Conservation (phyloP, 176 grass and related monocot genomes). For the Zoysia pacifica region DNA sequence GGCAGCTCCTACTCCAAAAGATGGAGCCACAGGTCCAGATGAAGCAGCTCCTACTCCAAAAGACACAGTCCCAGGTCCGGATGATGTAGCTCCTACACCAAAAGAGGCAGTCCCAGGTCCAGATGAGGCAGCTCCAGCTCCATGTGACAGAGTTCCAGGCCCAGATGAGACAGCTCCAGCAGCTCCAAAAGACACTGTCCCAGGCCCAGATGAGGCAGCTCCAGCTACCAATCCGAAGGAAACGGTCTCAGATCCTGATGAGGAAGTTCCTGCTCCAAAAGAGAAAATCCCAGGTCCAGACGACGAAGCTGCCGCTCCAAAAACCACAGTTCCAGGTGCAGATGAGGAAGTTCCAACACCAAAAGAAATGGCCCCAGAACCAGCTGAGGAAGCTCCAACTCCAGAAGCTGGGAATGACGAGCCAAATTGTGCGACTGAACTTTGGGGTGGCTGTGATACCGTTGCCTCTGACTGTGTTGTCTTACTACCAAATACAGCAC, state of each 20-base stretch:
- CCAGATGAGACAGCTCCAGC: constrained; percentile 32
- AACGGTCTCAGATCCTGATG: constrained; percentile 23
- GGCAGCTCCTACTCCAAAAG: constrained; percentile 35
- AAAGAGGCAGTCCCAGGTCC: constrained; percentile 30
- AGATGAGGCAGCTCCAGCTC: constrained; percentile 32
- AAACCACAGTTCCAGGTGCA: background rate
- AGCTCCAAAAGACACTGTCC: constrained; percentile 8
- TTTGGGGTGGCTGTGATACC: constrained; percentile 31
- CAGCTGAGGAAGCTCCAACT: constrained; percentile 26
- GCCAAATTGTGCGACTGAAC: constrained; percentile 40
- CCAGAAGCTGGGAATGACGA: constrained; percentile 37
- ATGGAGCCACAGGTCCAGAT: constrained; percentile 22
- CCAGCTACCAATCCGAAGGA: constrained; percentile 34
- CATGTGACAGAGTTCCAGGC: constrained; percentile 15
- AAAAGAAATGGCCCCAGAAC: constrained; percentile 32
- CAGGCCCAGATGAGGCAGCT: constrained; percentile 31
- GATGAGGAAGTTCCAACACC: constrained; percentile 23
- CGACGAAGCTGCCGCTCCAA: background rate
- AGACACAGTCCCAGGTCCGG: constrained; percentile 28
- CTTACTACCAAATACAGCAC: constrained; percentile 42
- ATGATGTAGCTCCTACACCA: constrained; percentile 22
- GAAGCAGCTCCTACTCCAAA: constrained; percentile 33
- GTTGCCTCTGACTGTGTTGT: constrained; percentile 29
- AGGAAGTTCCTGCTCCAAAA: constrained; percentile 33
- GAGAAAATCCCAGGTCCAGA: constrained; percentile 30